A percentile compares a stretch with the other conserved stretches of the same genome.
phyloP scores from a whole-genome alignment of 441 rosid species.

The Brassica hybrid region DNA sequence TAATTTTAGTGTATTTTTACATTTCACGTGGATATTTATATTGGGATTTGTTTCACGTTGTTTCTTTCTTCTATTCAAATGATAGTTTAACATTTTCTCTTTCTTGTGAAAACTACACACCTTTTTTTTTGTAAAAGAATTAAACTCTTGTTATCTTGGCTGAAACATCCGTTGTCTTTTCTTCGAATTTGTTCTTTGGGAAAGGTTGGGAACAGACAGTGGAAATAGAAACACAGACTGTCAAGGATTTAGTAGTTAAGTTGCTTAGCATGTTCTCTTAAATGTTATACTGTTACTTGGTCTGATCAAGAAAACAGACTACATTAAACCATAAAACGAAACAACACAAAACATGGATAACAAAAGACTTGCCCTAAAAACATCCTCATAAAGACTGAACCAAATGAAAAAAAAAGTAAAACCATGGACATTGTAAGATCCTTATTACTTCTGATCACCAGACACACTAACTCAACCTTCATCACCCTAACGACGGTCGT shows the following conservation, averaged over 20 bases:
- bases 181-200: too few relatives aligned
- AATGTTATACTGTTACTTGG: too few relatives aligned
- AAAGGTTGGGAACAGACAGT: too few relatives aligned
- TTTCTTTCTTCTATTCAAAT: not conserved
- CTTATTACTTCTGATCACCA: not conserved
- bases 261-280: too few relatives aligned
- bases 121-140: too few relatives aligned
- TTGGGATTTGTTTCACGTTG: constrained; percentile 7
- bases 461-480: not conserved
- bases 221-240: too few relatives aligned
- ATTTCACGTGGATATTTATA: constrained; percentile 28
- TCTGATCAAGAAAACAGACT: too few relatives aligned
- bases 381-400: not conserved
- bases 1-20: constrained; percentile 32
- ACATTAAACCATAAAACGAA: not conserved
- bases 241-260: too few relatives aligned
- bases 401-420: not conserved
- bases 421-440: not conserved
- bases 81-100: not conserved
- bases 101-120: too few relatives aligned
- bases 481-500: not conserved
- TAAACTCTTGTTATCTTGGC: too few relatives aligned
- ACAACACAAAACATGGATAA: not conserved
- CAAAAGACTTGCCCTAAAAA: too few relatives aligned
- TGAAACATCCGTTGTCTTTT: not conserved